Evolutionary conservation across 2,329 filamentous ascomycete species (phyloP).

Genomic region (Teratosphaeria nubilosa): DNA sequence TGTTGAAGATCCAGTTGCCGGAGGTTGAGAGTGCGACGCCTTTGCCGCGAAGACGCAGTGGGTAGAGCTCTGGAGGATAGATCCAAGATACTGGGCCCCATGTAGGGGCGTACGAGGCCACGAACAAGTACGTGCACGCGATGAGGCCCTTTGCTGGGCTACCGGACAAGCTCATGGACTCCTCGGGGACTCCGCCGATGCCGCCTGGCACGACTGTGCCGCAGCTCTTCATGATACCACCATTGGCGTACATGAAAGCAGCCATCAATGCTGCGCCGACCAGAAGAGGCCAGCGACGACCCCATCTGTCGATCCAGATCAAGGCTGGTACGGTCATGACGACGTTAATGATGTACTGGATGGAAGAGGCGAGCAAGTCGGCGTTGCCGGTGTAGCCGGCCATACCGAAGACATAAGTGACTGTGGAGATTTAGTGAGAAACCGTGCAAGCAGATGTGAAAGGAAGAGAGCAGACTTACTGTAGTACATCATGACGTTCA

Average conservation of each 20-base stretch:
- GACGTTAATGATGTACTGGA: constrained; percentile 73
- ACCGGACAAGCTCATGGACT: constrained; percentile 31
- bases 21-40: constrained; percentile 52
- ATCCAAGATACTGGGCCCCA: constrained; percentile 52
- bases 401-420: constrained; percentile 59
- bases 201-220: constrained; percentile 42
- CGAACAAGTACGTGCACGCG: constrained; percentile 62
- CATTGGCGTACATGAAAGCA: constrained; percentile 53
- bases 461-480: background rate
- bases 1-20: constrained; percentile 48
- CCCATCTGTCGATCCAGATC: constrained; percentile 65
- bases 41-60: constrained; percentile 52
- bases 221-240: constrained; percentile 25
- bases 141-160: constrained; percentile 44
- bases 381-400: constrained; percentile 45
- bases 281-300: constrained; percentile 59
- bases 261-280: constrained; percentile 55
- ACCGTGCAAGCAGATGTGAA: background rate
- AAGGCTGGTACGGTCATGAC: constrained; percentile 67
- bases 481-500: constrained; percentile 45
- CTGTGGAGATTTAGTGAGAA: constrained; percentile 7
- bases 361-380: constrained; percentile 53
- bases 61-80: constrained; percentile 47
- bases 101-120: constrained; percentile 49
- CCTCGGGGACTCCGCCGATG: constrained; percentile 41